phyloP scores from a whole-genome alignment of 108 stramenopile species.

The Conticribra weissflogii region DNA sequence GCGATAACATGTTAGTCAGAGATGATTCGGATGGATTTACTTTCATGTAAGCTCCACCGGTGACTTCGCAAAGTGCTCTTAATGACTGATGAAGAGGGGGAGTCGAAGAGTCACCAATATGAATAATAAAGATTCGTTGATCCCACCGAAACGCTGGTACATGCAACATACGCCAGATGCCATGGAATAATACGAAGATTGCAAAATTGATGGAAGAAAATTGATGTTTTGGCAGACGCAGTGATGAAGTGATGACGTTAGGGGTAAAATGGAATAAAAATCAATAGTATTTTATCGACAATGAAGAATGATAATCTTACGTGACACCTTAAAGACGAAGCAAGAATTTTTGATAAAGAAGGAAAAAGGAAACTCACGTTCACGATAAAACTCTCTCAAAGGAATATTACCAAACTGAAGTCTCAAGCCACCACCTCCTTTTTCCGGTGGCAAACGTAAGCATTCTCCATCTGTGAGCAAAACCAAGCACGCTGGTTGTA shows the following conservation, averaged over 20 bases:
- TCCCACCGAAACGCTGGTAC: conserved; percentile 81
- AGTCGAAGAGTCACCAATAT: conserved; percentile 55
- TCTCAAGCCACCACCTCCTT: conserved; percentile 75
- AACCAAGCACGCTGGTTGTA: conserved; percentile 83
- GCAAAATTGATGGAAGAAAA: background rate
- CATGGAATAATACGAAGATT: too few relatives aligned
- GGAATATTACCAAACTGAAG: conserved; percentile 73
- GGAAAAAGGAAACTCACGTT: conserved; percentile 36
- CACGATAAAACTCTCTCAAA: conserved; percentile 74
- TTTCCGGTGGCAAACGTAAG: conserved; percentile 53
- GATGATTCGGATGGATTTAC: conserved; percentile 42
- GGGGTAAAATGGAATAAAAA: too few relatives aligned
- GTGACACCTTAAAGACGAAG: too few relatives aligned
- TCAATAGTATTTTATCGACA: too few relatives aligned
- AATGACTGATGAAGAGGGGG: conserved; percentile 72
- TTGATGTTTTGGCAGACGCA: too few relatives aligned
- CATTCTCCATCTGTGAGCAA: conserved; percentile 84
- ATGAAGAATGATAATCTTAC: too few relatives aligned
- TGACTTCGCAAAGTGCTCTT: conserved; percentile 80
- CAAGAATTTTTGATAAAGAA: too few relatives aligned
- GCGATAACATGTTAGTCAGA: conserved; percentile 50
- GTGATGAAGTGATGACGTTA: too few relatives aligned
- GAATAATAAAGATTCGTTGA: conserved; percentile 79
- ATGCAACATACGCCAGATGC: too few relatives aligned
- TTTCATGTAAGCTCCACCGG: conserved; percentile 72